These are phyloP conservation scores for Salinomyces thailandicus DNA, from an alignment of 2,329 filamentous ascomycete genomes.

Conservation along the genomic window DNA sequence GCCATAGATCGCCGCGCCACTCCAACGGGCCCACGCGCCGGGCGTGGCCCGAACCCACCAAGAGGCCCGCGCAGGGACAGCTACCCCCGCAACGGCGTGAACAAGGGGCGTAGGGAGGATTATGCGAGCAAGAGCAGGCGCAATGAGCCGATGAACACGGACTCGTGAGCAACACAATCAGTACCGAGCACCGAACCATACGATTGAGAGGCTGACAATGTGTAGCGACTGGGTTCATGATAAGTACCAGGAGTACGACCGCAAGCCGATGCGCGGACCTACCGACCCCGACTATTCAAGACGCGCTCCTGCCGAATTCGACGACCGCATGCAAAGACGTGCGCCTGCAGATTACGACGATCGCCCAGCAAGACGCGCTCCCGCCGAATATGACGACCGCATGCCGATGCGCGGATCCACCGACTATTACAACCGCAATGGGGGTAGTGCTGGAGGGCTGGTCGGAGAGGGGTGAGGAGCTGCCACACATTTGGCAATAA, in stretches of 20 bases:
- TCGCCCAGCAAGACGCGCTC: too few species aligned
- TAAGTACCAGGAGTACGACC: slow-evolving; percentile 22
- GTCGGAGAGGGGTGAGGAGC: too few species aligned
- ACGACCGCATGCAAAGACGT: too few species aligned
- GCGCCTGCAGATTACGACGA: slow-evolving; percentile 3
- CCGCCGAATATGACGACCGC: too few species aligned
- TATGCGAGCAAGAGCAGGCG: slow-evolving; percentile 22
- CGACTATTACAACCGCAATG: too few species aligned
- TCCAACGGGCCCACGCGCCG: slow-evolving; percentile 6
- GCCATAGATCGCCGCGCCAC: background rate
- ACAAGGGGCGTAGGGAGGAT: background rate
- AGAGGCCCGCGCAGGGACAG: slow-evolving; percentile 37
- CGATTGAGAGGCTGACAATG: slow-evolving; percentile 14
- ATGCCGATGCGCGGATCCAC: too few species aligned
- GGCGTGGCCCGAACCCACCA: slow-evolving; percentile 54
- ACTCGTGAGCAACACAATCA: slow-evolving; percentile 61
- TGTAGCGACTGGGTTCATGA: slow-evolving; percentile 77
- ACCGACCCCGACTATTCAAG: slow-evolving; percentile 1
- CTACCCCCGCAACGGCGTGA: slow-evolving; percentile 67
- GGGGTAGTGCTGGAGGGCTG: too few species aligned
- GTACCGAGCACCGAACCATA: too few species aligned
- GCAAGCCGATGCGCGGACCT: background rate
- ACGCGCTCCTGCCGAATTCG: too few species aligned
- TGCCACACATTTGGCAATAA: too few species aligned
- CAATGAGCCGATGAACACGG: slow-evolving; percentile 43